Evolutionary conservation across 441 rosid genomes (phyloP).

Genomic region (Biscutella laevigata): DNA sequence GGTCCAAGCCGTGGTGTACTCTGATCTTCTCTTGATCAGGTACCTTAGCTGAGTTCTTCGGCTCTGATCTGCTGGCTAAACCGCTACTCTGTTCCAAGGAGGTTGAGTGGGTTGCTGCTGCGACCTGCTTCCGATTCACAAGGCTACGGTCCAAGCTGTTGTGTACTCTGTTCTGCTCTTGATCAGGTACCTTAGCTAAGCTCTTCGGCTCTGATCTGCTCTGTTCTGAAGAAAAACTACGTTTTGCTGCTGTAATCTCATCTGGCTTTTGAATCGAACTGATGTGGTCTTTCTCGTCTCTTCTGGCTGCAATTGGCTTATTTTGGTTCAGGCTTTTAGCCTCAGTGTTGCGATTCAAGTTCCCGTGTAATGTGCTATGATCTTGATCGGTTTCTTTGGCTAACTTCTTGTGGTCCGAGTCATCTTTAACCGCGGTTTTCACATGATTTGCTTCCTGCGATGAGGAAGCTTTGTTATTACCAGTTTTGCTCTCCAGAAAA

Average conservation of each 20-base stretch:
- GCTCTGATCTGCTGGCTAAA: conserved; percentile 11
- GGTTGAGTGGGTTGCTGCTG: neutral
- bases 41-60: neutral
- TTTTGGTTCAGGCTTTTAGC: neutral
- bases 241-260: neutral
- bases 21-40: neutral
- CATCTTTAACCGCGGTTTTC: neutral
- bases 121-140: too few relatives aligned
- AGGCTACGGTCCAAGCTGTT: too few relatives aligned
- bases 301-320: neutral
- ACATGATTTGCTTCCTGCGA: neutral
- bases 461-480: conserved; percentile 16
- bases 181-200: too few relatives aligned
- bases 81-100: conserved; percentile 9
- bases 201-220: neutral
- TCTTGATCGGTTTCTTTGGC: conserved; percentile 17
- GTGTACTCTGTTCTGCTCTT: too few relatives aligned
- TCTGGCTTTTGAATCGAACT: neutral
- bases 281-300: too few relatives aligned
- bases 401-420: neutral
- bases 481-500: conserved; percentile 36
- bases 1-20: neutral
- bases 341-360: neutral
- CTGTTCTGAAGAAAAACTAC: conserved; percentile 9
- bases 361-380: neutral